Base-by-base conservation (phyloP, 164 flowering plant species). In the Piper betle region DNA sequence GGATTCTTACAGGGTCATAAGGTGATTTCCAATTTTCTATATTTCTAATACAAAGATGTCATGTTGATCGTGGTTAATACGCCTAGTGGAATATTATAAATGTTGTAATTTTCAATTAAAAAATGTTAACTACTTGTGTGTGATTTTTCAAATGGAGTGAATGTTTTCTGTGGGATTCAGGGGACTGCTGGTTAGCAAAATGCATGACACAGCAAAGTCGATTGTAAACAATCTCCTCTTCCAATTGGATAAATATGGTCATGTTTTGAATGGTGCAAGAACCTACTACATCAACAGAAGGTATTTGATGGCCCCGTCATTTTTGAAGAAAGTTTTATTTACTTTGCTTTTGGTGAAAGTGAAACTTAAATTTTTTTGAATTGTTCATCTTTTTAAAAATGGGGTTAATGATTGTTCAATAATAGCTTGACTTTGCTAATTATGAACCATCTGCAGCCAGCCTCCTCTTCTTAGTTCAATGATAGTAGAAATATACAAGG, bases 141-240 rank as follows among this genome's bases (percentile, higher is more conserved):
- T n/a, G n/a, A n/a, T n/a, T n/a, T n/a, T n/a, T n/a, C n/a, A n/a
- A n/a, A n/a, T n/a, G n/a, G n/a, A n/a, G n/a, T n/a, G n/a, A n/a
- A n/a, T n/a, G n/a, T n/a, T n/a, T n/a, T n/a, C n/a, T n/a, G n/a
- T 43, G 33, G 33, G 33, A 18, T 78, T 78, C 81, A 88, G 97
- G 84, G 99, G 97, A 0, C 72, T 94, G 81, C 80, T 91, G 5
- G 88, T 77, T 17, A 85, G 95, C 77, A 86, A 88, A 72, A 88
- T 94, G 97, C 71, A 84, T 62, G 78, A 82, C 37, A 88, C 91
- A 17, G 97, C 99, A 41, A 94, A 84, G 74, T 74, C 77, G 60
- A 84, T 94, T 68, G 96, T 82, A 40, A 58, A 55, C 39, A 94
- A 91, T 73, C 91, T 94, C 50, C 66, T 94, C 62, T 84, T 66